These are phyloP conservation scores for Gilbertella persicaria DNA, from an alignment of 371 early-diverging fungal species.

Conservation along the genomic window DNA sequence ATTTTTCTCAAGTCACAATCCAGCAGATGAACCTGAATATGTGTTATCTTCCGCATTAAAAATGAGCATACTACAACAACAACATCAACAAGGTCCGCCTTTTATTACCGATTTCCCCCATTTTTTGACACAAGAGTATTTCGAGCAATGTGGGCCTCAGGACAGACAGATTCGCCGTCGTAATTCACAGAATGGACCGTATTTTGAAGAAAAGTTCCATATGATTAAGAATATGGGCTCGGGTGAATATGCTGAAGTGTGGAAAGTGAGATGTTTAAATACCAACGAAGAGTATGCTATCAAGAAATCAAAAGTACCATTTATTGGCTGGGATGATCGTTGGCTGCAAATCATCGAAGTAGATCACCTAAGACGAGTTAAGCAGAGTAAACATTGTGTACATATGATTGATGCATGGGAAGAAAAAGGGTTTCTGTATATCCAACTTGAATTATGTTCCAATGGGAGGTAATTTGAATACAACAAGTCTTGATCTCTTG, in stretches of 20 bases:
- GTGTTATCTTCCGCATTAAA: slow-evolving; percentile 10
- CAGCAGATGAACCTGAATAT: slow-evolving; percentile 20
- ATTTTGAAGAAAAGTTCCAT: slow-evolving; percentile 36
- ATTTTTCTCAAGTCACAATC: slow-evolving; percentile 25
- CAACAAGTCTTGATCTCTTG: neutral
- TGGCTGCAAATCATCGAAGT: slow-evolving; percentile 80
- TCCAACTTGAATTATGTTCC: slow-evolving; percentile 88
- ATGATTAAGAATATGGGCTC: slow-evolving; percentile 53
- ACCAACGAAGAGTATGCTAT: slow-evolving; percentile 71
- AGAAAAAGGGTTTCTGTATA: slow-evolving; percentile 82
- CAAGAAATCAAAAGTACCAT: slow-evolving; percentile 73
- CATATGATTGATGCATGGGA: slow-evolving; percentile 87
- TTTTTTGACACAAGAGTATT: slow-evolving; percentile 38
- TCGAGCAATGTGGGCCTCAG: slow-evolving; percentile 19
- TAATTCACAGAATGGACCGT: slow-evolving; percentile 5
- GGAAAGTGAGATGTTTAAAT: slow-evolving; percentile 60
- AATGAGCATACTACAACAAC: slow-evolving; percentile 17
- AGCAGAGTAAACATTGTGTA: slow-evolving; percentile 62
- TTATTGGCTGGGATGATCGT: slow-evolving; percentile 74
- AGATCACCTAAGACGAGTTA: slow-evolving; percentile 69
- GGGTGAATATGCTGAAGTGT: slow-evolving; percentile 83
- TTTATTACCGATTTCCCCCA: slow-evolving; percentile 32
- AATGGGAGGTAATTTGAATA: slow-evolving; percentile 62
- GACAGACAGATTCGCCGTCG: slow-evolving; percentile 7
- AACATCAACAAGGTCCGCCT: slow-evolving; percentile 3